A percentile compares a stretch with the other conserved stretches of the same genome.
Evolutionary conservation across 108 stramenopile species (phyloP).

Genomic region (Fragilariopsis cylindrus): DNA sequence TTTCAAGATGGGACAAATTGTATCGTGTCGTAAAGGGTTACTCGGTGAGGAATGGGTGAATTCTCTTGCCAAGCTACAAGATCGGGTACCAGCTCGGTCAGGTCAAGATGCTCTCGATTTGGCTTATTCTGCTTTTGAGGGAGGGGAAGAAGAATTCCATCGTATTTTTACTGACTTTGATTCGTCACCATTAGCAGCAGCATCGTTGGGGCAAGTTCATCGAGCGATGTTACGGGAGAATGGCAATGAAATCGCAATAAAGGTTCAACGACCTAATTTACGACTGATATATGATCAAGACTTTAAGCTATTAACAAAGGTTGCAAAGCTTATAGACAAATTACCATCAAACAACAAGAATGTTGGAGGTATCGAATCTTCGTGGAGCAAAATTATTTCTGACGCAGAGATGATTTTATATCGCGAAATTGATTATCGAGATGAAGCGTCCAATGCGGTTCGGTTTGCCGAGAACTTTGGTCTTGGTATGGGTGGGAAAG

Average conservation of each 20-base stretch:
- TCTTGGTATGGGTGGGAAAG: conserved; percentile 66
- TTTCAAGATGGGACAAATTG: conserved; percentile 89
- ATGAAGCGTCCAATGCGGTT: conserved; percentile 88
- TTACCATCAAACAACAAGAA: conserved; percentile 44
- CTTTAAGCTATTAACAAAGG: conserved; percentile 78
- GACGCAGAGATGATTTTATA: conserved; percentile 92
- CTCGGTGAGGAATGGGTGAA: conserved; percentile 85
- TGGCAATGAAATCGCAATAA: conserved; percentile 81
- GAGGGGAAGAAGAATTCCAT: conserved; percentile 55
- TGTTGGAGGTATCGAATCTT: conserved; percentile 76
- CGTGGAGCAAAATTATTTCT: conserved; percentile 80
- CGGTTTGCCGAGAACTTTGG: conserved; percentile 89
- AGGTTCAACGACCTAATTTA: conserved; percentile 85
- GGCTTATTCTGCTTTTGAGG: conserved; percentile 68
- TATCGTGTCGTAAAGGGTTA: conserved; percentile 86
- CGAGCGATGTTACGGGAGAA: conserved; percentile 61
- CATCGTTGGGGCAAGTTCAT: conserved; percentile 91
- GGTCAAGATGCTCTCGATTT: conserved; percentile 81
- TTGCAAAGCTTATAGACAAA: conserved; percentile 69
- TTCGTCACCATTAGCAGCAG: conserved; percentile 87
- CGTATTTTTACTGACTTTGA: conserved; percentile 76
- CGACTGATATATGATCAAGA: conserved; percentile 91
- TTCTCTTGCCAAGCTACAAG: conserved; percentile 89
- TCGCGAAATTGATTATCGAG: conserved; percentile 95
- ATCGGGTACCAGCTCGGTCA: conserved; percentile 84